Evolutionary conservation across 306 rosid species (phyloP).

Genomic region (Rosa persica): DNA sequence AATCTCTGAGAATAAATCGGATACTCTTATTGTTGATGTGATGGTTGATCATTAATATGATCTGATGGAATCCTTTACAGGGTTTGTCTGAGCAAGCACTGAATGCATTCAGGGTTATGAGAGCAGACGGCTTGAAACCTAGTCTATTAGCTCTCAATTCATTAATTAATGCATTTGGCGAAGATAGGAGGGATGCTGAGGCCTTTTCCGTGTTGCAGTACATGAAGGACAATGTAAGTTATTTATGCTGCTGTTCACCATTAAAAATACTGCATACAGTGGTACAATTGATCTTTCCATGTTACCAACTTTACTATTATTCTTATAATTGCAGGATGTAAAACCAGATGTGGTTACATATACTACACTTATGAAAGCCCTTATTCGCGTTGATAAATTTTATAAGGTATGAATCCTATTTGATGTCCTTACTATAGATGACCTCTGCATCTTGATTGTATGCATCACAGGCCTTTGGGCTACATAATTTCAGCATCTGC

Average conservation of each 20-base stretch:
- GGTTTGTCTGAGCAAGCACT: slow-evolving; percentile 89
- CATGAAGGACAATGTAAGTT: slow-evolving; percentile 80
- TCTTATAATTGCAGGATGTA: slow-evolving; percentile 54
- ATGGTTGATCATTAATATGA: slow-evolving; percentile 27
- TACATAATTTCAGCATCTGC: slow-evolving; percentile 11
- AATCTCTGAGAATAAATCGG: background rate
- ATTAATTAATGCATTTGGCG: slow-evolving; percentile 81
- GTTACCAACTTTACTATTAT: slow-evolving; percentile 24
- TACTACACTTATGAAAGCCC: slow-evolving; percentile 93
- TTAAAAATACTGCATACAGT: background rate
- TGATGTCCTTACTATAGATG: background rate
- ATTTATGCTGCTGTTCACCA: background rate
- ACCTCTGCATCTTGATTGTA: background rate
- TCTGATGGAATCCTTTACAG: slow-evolving; percentile 42
- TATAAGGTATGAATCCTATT: slow-evolving; percentile 47
- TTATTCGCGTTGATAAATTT: slow-evolving; percentile 77
- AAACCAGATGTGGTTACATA: slow-evolving; percentile 92
- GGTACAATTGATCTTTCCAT: slow-evolving; percentile 9
- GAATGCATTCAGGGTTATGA: slow-evolving; percentile 76
- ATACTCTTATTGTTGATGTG: background rate
- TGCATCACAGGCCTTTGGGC: slow-evolving; percentile 1
- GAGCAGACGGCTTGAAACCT: slow-evolving; percentile 79
- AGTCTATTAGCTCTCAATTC: slow-evolving; percentile 90
- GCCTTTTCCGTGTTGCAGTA: slow-evolving; percentile 89
- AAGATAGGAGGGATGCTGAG: slow-evolving; percentile 87